Percentiles rank a stretch among this genome's conserved stretches.
phyloP scores from a whole-genome alignment of 495 filamentous ascomycete species.

The Aspergillus kassunensis region DNA sequence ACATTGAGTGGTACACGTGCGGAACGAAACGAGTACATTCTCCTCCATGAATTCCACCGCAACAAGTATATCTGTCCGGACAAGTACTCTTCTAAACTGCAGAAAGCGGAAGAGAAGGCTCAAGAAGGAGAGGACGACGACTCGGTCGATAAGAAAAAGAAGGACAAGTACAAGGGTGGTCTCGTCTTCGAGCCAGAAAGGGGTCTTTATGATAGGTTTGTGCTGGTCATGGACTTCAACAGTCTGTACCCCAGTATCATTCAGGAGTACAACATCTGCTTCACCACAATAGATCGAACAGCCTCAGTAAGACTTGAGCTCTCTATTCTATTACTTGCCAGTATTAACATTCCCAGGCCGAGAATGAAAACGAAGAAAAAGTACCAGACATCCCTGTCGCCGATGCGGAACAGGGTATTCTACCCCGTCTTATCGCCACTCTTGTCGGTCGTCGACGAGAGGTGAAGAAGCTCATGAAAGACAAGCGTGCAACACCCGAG shows the following conservation, averaged over 20 bases:
- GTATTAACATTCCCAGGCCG: conserved; percentile 45
- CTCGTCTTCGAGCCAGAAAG: conserved; percentile 97
- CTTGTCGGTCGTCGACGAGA: conserved; percentile 81
- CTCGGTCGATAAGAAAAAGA: conserved; percentile 90
- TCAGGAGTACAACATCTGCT: conserved; percentile 99
- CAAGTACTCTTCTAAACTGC: conserved; percentile 71
- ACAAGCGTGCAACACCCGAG: conserved; percentile 78
- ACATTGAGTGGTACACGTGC: conserved; percentile 93
- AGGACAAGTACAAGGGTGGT: conserved; percentile 98
- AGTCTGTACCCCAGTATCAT: conserved; percentile 98
- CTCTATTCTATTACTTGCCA: too few species aligned
- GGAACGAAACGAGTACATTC: conserved; percentile 98
- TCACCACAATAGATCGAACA: conserved; percentile 85
- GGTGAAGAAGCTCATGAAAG: conserved; percentile 96
- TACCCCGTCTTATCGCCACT: conserved; percentile 85
- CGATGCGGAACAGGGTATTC: conserved; percentile 70
- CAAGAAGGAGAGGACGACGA: conserved; percentile 65
- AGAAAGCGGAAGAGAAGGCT: conserved; percentile 62
- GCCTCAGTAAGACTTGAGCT: conserved; percentile 42
- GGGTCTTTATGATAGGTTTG: conserved; percentile 92
- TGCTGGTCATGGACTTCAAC: conserved; percentile 99
- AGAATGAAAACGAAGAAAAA: conserved; percentile 71
- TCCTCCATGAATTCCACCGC: conserved; percentile 90
- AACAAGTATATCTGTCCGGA: conserved; percentile 98
- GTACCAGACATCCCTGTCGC: conserved; percentile 68